A percentile compares a stretch with the other conserved stretches of the same genome.
Evolutionary conservation across 257 asterid species (phyloP).

Genomic region (Nyctanthes arbortristis): DNA sequence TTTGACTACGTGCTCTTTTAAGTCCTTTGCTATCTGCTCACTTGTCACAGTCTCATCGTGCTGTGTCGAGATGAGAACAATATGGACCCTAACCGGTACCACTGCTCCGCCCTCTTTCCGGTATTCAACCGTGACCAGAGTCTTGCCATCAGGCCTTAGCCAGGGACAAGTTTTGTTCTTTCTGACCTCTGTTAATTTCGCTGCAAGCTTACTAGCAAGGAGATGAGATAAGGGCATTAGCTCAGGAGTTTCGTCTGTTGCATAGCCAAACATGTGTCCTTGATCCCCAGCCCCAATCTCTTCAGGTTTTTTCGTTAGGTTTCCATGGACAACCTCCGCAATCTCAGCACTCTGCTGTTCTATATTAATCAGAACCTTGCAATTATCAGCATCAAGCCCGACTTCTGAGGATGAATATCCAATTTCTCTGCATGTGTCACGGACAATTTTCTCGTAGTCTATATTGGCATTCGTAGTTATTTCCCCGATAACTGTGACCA

Average conservation of each 20-base stretch:
- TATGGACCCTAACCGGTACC: constrained; percentile 27
- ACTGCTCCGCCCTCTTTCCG: constrained; percentile 25
- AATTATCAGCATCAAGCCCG: constrained; percentile 24
- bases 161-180: constrained; percentile 25
- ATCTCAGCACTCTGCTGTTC: constrained; percentile 23
- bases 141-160: constrained; percentile 33
- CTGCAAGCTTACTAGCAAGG: constrained; percentile 24
- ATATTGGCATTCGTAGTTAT: constrained; percentile 28
- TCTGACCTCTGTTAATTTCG: constrained; percentile 13
- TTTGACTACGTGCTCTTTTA: constrained; percentile 12
- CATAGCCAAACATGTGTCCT: constrained; percentile 35
- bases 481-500: constrained; percentile 27
- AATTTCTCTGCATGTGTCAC: constrained; percentile 21
- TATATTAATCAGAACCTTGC: constrained; percentile 25
- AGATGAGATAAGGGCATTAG: constrained; percentile 30
- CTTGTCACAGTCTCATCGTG: constrained; percentile 20
- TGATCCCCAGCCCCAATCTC: constrained; percentile 35
- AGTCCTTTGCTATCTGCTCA: constrained; percentile 3
- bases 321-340: constrained; percentile 27
- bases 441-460: constrained; percentile 24
- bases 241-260: constrained; percentile 29
- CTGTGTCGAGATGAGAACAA: constrained; percentile 21
- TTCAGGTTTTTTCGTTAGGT: constrained; percentile 22
- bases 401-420: constrained; percentile 21
- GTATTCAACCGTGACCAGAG: constrained; percentile 28